Conservation (phyloP, 768 basidiomycete species). For the Leccinum longicurvipes region DNA sequence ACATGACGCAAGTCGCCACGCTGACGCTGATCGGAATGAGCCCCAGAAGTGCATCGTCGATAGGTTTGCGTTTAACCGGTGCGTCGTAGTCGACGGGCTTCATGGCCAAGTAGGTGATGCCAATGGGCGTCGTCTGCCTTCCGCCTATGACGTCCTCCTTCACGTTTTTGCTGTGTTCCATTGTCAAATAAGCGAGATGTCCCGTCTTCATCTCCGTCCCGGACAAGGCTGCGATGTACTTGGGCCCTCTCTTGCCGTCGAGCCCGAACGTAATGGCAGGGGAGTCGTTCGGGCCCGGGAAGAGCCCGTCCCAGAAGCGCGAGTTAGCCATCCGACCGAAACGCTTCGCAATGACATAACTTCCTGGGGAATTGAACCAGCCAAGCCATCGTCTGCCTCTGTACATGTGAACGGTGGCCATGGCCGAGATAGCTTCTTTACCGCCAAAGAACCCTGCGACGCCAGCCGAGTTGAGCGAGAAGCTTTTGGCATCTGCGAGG, state of each 20-base stretch:
- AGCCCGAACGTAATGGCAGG: constrained; percentile 28
- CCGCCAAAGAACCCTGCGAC: constrained; percentile 37
- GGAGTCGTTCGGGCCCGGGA: constrained; percentile 27
- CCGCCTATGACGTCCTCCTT: background rate
- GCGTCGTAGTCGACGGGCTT: background rate
- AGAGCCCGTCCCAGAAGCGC: constrained; percentile 33
- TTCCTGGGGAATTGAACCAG: constrained; percentile 37
- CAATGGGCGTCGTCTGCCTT: constrained; percentile 6
- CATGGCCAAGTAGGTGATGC: constrained; percentile 24
- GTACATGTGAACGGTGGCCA: constrained; percentile 32
- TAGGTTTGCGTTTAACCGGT: background rate
- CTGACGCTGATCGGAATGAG: constrained; percentile 26
- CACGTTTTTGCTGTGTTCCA: constrained; percentile 12
- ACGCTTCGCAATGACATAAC: constrained; percentile 30
- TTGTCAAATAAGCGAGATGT: constrained; percentile 28
- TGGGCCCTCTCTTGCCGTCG: constrained; percentile 28
- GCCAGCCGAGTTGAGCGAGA: constrained; percentile 29
- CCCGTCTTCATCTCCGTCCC: constrained; percentile 27
- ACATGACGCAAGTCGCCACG: constrained; percentile 21
- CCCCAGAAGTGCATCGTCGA: constrained; percentile 9
- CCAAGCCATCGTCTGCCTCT: constrained; percentile 32
- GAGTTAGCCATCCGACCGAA: constrained; percentile 32
- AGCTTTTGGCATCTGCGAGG: constrained; percentile 1
- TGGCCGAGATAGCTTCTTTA: constrained; percentile 35
- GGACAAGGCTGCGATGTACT: constrained; percentile 29